phyloP scores from a whole-genome alignment of 805 yeast genomes.

The Komagataella kurtzmanii region DNA sequence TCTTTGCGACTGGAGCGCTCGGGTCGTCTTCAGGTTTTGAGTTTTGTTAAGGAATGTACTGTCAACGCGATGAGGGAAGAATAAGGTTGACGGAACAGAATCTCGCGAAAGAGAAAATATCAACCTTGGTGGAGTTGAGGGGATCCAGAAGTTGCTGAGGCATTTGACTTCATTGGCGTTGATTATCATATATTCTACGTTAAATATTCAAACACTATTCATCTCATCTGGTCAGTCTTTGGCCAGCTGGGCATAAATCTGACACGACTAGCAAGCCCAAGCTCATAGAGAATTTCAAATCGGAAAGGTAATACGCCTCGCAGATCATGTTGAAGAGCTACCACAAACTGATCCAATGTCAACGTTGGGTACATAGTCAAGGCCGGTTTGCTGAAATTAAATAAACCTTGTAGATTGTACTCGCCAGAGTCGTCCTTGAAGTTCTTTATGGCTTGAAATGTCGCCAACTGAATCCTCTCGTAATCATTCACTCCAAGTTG shows the following conservation, averaged over 20 bases:
- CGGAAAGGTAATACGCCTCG: slow-evolving; percentile 14
- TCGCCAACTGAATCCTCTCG: slow-evolving; percentile 27
- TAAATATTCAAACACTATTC: background rate
- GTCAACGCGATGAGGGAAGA: background rate
- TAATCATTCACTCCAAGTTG: slow-evolving; percentile 10
- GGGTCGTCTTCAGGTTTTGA: background rate
- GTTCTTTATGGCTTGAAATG: slow-evolving; percentile 12
- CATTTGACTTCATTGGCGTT: background rate
- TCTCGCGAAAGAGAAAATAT: background rate
- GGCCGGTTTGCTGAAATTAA: slow-evolving; percentile 11
- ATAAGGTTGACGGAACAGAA: background rate
- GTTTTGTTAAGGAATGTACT: background rate
- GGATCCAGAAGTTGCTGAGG: background rate
- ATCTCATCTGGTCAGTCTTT: background rate
- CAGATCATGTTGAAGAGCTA: slow-evolving; percentile 20
- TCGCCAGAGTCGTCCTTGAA: background rate
- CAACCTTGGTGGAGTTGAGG: background rate
- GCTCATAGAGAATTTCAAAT: slow-evolving; percentile 29
- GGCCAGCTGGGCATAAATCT: slow-evolving; percentile 11
- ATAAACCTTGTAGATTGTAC: slow-evolving; percentile 6
- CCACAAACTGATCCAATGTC: slow-evolving; percentile 16
- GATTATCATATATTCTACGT: background rate
- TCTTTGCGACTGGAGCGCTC: background rate
- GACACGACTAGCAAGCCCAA: slow-evolving; percentile 29
- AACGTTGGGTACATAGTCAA: slow-evolving; percentile 15